These are phyloP conservation scores for Nemophila menziesii DNA, from an alignment of 257 asterid species.

Conservation along the genomic window DNA sequence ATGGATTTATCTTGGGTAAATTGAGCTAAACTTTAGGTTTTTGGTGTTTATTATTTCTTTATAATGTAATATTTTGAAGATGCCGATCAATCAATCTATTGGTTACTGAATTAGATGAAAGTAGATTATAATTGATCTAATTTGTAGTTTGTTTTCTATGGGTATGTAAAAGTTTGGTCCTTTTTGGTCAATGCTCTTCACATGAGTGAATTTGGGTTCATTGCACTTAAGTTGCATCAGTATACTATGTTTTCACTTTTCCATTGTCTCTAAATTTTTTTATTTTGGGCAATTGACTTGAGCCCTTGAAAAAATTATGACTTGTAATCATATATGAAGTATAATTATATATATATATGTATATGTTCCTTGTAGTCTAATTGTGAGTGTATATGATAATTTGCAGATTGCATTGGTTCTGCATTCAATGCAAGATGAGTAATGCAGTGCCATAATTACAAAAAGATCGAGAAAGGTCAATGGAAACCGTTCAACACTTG, in stretches of 20 bases:
- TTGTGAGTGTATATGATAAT: too few species aligned
- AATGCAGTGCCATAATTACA: too few species aligned
- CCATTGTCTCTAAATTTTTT: neutral
- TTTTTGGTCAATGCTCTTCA: neutral
- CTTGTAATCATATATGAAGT: too few species aligned
- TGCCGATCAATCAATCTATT: too few species aligned
- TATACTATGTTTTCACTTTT: too few species aligned
- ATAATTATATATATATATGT: too few species aligned
- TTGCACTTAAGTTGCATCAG: neutral
- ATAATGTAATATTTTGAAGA: neutral
- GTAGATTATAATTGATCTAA: neutral
- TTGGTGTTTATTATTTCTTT: neutral
- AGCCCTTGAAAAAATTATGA: too few species aligned
- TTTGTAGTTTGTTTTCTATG: neutral
- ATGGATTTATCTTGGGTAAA: neutral
- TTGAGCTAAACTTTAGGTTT: neutral
- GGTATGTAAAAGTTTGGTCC: neutral
- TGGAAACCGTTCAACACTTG: too few species aligned
- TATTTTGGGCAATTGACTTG: neutral
- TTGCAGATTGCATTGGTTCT: too few species aligned
- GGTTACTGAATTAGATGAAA: neutral
- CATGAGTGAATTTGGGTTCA: neutral
- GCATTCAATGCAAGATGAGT: too few species aligned
- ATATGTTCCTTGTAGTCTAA: too few species aligned
- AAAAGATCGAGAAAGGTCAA: too few species aligned